These are phyloP conservation scores for Termitomyces sp. DNA, from an alignment of 768 basidiomycete genomes.

Conservation along the genomic window DNA sequence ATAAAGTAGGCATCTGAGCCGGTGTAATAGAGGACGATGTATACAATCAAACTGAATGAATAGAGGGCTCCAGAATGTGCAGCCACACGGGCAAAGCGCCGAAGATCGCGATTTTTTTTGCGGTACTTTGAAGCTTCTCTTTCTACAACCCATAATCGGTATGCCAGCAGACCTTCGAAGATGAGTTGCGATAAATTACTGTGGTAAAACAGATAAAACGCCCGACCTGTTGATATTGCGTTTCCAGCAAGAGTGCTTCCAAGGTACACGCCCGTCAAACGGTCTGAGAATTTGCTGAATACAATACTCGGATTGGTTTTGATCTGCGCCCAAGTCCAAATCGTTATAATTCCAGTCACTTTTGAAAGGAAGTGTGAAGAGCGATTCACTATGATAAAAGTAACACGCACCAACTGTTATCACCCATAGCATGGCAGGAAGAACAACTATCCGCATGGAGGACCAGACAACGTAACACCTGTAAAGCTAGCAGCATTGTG, in stretches of 20 bases:
- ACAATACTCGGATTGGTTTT: neutral
- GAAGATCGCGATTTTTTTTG: neutral
- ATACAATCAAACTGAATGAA: neutral
- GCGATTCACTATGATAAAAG: neutral
- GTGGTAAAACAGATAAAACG: no score
- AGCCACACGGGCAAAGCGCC: neutral
- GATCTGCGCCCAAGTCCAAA: neutral
- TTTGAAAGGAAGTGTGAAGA: neutral
- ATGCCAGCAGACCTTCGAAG: neutral
- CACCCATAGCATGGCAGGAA: conserved; percentile 1
- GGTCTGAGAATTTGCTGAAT: neutral
- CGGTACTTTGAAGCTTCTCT: neutral
- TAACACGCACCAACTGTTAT: neutral
- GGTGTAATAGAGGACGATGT: neutral
- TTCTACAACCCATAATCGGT: neutral
- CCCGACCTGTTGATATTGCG: neutral
- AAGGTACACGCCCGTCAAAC: neutral
- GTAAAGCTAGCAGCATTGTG: no score
- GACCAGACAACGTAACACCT: no score
- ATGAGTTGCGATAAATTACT: neutral
- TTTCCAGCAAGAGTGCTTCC: neutral
- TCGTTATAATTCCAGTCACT: neutral
- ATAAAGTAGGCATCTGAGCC: neutral
- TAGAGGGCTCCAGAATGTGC: neutral
- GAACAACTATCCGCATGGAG: neutral